Base-by-base conservation (phyloP, 306 rosid genomes). In the Betula pendula region DNA sequence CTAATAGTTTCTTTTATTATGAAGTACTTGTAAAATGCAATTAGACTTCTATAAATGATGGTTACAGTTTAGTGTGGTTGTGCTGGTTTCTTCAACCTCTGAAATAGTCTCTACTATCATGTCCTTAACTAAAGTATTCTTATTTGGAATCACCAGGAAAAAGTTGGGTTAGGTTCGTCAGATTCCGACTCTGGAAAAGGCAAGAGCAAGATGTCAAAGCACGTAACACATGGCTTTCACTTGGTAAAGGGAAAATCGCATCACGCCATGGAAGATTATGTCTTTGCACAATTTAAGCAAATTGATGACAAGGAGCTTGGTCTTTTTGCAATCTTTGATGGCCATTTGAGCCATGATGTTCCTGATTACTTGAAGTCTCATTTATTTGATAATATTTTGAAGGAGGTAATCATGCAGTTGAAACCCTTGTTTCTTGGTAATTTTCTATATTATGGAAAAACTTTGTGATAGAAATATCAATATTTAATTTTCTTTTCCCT, bases 151-250 rank as follows among this genome's bases (percentile, higher is more conserved):
- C 31, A 50, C 56, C 48, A 95, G 99, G 99, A 95, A 81, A 95
- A 92, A 35, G 96, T 95, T 66, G 90, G 92, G 56, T 73, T 92
- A 75, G 84, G 88, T 13, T 53, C 90, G 14, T 91, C 97, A 2
- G 97, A 92, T 75, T 59, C 97, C 2, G 97, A 92, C 79, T 90
- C 98, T 22, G 99, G 98, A 79, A 96, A 96, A 83, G 99, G 99
- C 71, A 96, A 96, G 89, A 96, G 99, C 96, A 96, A 96, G 87
- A 84, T 90, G 84, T 87, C 86, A 9, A 91, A 92, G 82, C 68
- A 84, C 69, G 72, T 89, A 12, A 90, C 91, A 53, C 99, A 90
- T 85, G 99, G 97, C 70, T 95, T 80, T 78, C 96, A 92, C 83
- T 85, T 95, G 92, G 96, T 95, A 9, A 87, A 95, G 81, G 99